phyloP scores from a whole-genome alignment of 1,284 basidiomycete genomes.

The Leucoagaricus sp. region DNA sequence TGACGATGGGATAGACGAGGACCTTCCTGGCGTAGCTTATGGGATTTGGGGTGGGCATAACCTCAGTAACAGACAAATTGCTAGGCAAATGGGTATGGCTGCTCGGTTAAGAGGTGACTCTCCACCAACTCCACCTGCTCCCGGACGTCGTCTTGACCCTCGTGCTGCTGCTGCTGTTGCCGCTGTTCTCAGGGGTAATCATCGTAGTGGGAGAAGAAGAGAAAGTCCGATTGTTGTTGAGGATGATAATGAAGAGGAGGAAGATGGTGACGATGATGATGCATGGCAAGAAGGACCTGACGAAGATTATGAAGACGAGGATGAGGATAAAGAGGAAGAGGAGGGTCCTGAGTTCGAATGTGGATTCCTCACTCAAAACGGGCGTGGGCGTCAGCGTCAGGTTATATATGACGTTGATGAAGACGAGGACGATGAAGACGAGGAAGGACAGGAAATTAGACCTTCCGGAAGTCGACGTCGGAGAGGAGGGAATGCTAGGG shows the following conservation, averaged over 20 bases:
- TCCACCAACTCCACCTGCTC: too few species aligned
- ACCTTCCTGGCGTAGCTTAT: background rate
- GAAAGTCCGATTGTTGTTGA: background rate
- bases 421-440: background rate
- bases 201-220: background rate
- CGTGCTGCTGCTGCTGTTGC: too few species aligned
- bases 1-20: slow-evolving; percentile 27
- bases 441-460: background rate
- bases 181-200: too few species aligned
- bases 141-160: too few species aligned
- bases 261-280: background rate
- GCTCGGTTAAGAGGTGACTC: slow-evolving; percentile 4
- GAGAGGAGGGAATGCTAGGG: background rate
- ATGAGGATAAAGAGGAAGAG: background rate
- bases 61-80: background rate
- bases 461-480: background rate
- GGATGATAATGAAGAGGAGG: background rate
- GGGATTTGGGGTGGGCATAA: background rate
- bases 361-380: too few species aligned
- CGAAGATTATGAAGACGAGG: background rate
- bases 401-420: background rate
- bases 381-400: background rate
- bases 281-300: too few species aligned
- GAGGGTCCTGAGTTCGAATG: background rate
- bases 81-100: slow-evolving; percentile 4